phyloP scores from a whole-genome alignment of 2,329 filamentous ascomycete genomes.

The Fusarium sambucinum region DNA sequence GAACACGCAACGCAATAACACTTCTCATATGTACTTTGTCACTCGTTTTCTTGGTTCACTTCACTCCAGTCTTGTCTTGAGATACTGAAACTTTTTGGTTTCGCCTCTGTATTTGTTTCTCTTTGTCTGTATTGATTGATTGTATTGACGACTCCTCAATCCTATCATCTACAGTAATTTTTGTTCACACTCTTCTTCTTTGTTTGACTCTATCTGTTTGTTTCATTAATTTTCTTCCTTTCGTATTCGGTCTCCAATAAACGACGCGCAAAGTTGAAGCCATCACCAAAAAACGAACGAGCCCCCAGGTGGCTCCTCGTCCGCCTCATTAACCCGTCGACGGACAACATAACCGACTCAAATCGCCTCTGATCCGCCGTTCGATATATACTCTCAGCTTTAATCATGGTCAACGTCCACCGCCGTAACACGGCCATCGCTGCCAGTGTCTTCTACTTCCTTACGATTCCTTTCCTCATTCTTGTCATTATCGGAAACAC shows the following conservation, averaged over 20 bases:
- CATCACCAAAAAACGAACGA: slow-evolving; percentile 29
- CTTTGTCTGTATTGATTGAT: slow-evolving; percentile 16
- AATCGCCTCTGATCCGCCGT: background rate
- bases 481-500: slow-evolving; percentile 84
- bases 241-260: background rate
- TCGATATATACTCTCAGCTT: background rate
- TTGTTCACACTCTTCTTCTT: slow-evolving; percentile 6
- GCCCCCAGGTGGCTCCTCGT: slow-evolving; percentile 18
- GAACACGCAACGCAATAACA: slow-evolving; percentile 31
- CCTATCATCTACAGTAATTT: slow-evolving; percentile 3
- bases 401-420: slow-evolving; percentile 45
- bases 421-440: slow-evolving; percentile 72
- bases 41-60: slow-evolving; percentile 14
- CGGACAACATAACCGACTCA: background rate
- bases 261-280: slow-evolving; percentile 9
- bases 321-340: background rate
- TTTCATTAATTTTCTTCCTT: slow-evolving; percentile 12
- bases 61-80: slow-evolving; percentile 16
- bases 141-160: slow-evolving; percentile 15
- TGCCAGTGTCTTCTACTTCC: slow-evolving; percentile 76
- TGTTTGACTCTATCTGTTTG: slow-evolving; percentile 5
- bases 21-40: slow-evolving; percentile 24
- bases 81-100: slow-evolving; percentile 7
- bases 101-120: slow-evolving; percentile 20
- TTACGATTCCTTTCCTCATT: slow-evolving; percentile 82